Conservation (phyloP, 2,329 filamentous ascomycete genomes). For the Colletotrichum incanum region DNA sequence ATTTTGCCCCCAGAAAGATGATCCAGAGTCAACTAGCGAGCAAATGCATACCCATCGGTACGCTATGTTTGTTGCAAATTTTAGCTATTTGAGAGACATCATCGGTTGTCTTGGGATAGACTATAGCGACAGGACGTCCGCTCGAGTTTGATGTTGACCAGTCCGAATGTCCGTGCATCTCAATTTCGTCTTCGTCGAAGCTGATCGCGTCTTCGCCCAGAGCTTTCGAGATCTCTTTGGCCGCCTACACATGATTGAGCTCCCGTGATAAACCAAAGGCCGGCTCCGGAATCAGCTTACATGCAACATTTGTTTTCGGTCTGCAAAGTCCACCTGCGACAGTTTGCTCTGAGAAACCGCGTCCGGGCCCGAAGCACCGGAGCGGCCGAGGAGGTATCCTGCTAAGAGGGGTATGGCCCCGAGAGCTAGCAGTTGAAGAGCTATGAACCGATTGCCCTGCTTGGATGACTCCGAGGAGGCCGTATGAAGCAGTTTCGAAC, state of each 20-base stretch:
- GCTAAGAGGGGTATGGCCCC: conserved; percentile 23
- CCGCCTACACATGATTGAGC: conserved; percentile 13
- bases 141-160: conserved; percentile 80
- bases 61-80: conserved; percentile 72
- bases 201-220: conserved; percentile 74
- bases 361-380: neutral
- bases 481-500: neutral
- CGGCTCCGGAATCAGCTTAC: neutral
- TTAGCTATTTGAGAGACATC: conserved; percentile 76
- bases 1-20: neutral
- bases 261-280: neutral
- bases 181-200: conserved; percentile 75
- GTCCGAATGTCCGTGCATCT: conserved; percentile 78
- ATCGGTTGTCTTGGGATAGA: conserved; percentile 75
- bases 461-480: neutral
- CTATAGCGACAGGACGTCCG: conserved; percentile 74
- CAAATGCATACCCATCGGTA: conserved; percentile 70
- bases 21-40: neutral
- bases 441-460: neutral
- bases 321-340: conserved; percentile 8
- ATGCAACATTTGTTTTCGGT: conserved; percentile 12
- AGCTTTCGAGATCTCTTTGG: conserved; percentile 22
- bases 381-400: conserved; percentile 27
- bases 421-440: conserved; percentile 23
- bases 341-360: neutral